Evolutionary conservation across 805 yeast genomes (phyloP).

Genomic region (Candida pseudoglaebosa): DNA sequence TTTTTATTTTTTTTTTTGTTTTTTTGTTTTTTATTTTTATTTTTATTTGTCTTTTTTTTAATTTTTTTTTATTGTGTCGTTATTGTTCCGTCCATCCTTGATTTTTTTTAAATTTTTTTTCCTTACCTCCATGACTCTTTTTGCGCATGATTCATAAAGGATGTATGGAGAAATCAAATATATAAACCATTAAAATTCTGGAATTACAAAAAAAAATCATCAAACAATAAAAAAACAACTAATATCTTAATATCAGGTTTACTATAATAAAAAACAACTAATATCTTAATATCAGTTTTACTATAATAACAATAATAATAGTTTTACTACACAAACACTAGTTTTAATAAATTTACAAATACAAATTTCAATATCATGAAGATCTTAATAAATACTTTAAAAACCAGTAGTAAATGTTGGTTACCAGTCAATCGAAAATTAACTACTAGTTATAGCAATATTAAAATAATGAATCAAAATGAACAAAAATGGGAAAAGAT

Average conservation of each 20-base stretch:
- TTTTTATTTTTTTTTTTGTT: no score
- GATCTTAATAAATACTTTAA: slow-evolving; percentile 31
- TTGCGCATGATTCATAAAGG: background rate
- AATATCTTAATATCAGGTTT: no score
- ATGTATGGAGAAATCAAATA: background rate
- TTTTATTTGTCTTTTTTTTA: no score
- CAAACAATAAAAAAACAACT: background rate
- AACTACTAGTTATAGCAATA: slow-evolving; percentile 7
- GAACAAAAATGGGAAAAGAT: background rate
- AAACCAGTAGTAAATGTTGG: slow-evolving; percentile 44
- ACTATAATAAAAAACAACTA: no score
- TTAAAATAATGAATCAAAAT: slow-evolving; percentile 1
- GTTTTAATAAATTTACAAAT: no score
- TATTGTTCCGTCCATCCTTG: no score
- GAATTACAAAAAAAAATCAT: background rate
- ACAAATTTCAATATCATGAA: slow-evolving; percentile 2
- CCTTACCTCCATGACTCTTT: background rate
- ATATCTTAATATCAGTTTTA: no score
- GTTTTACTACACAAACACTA: no score
- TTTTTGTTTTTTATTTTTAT: no score
- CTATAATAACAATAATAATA: no score
- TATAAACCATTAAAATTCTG: background rate
- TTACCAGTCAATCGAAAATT: slow-evolving; percentile 23
- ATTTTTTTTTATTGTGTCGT: no score
- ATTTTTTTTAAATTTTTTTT: no score